A percentile compares a stretch with the other conserved stretches of the same genome.
Evolutionary conservation across 495 filamentous ascomycete species (phyloP).

Genomic region (Arthonia radiata): DNA sequence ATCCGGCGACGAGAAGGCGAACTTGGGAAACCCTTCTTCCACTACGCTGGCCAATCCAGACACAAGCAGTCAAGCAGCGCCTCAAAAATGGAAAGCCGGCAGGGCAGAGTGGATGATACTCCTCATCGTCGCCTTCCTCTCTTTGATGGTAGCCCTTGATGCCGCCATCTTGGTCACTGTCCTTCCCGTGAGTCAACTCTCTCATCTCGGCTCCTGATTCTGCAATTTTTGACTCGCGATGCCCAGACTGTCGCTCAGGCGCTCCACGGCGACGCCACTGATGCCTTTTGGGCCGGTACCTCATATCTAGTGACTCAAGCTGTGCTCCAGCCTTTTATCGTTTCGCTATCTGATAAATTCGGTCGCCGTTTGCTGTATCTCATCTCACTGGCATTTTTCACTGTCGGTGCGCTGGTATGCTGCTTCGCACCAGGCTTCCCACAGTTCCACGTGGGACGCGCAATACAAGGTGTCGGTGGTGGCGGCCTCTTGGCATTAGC

Average conservation of each 20-base stretch:
- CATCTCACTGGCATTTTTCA: conserved; percentile 19
- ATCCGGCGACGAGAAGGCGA: too few relatives aligned
- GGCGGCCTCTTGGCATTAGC: conserved; percentile 12
- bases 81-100: too few relatives aligned
- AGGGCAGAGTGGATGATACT: conserved; percentile 16
- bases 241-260: conserved; percentile 22
- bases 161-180: conserved; percentile 26
- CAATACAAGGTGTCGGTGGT: conserved; percentile 15
- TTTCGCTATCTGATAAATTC: conserved; percentile 19
- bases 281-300: conserved; percentile 30
- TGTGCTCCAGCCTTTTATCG: conserved; percentile 16
- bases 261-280: conserved; percentile 22
- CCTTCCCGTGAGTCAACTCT: conserved; percentile 11
- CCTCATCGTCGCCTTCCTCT: conserved; percentile 18
- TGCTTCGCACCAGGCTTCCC: conserved; percentile 4
- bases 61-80: too few relatives aligned
- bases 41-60: too few relatives aligned
- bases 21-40: too few relatives aligned
- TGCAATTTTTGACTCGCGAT: too few relatives aligned
- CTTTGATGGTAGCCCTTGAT: conserved; percentile 28
- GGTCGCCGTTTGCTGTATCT: conserved; percentile 6
- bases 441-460: conserved; percentile 12
- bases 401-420: conserved; percentile 20
- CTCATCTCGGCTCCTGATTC: too few relatives aligned
- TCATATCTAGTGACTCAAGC: conserved; percentile 27